Evolutionary conservation across 768 basidiomycete genomes (phyloP).

Genomic region (Tulasnella sp.): DNA sequence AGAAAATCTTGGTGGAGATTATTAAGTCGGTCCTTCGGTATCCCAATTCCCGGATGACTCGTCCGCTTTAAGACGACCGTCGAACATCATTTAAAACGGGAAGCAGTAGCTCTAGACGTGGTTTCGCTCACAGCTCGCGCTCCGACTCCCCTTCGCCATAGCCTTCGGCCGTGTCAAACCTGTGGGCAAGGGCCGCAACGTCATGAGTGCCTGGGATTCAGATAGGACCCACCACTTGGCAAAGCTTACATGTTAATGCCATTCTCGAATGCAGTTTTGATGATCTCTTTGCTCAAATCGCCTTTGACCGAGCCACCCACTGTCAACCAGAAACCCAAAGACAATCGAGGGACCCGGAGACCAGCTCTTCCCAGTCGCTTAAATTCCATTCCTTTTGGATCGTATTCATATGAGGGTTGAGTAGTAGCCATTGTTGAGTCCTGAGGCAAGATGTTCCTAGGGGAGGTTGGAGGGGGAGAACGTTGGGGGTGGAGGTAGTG

Average conservation of each 20-base stretch:
- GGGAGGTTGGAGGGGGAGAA: background rate
- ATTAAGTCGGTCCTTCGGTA: slow-evolving; percentile 63
- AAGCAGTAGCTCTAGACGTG: background rate
- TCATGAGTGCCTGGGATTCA: background rate
- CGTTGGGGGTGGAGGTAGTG: background rate
- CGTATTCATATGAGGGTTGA: background rate
- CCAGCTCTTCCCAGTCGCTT: background rate
- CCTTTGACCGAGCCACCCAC: slow-evolving; percentile 60
- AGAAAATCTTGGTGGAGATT: slow-evolving; percentile 76
- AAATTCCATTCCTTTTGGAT: background rate
- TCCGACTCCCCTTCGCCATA: slow-evolving; percentile 70
- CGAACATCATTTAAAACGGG: background rate
- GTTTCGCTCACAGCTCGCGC: slow-evolving; percentile 48
- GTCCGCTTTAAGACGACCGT: slow-evolving; percentile 41
- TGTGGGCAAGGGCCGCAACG: background rate
- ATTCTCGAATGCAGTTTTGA: slow-evolving; percentile 69
- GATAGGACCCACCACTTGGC: background rate
- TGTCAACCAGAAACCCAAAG: slow-evolving; percentile 44
- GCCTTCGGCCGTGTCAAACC: slow-evolving; percentile 61
- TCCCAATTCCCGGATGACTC: slow-evolving; percentile 68
- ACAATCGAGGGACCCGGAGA: background rate
- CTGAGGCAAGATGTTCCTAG: background rate
- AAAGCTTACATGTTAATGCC: slow-evolving; percentile 57
- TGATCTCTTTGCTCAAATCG: slow-evolving; percentile 73
- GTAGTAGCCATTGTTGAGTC: background rate